These are phyloP conservation scores for Aphanomyces invadans DNA, from an alignment of 352 stramenopile genomes.

Conservation along the genomic window DNA sequence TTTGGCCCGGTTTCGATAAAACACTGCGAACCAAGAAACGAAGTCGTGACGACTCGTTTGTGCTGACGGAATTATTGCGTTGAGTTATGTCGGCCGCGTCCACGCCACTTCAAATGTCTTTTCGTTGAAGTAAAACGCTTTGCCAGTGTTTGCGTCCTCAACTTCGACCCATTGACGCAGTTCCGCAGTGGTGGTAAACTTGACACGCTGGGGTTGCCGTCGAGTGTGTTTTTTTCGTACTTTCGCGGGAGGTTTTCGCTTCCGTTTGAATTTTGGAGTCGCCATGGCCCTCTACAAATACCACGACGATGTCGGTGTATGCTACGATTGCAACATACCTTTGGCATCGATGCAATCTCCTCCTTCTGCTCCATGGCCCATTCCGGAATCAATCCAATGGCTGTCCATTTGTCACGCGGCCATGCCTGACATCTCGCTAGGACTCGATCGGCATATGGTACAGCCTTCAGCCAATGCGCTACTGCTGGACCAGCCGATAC, in stretches of 20 bases:
- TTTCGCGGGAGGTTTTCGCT: background rate
- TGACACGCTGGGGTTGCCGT: background rate
- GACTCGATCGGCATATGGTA: conserved; percentile 3
- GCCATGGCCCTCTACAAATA: background rate
- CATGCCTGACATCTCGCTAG: conserved; percentile 1
- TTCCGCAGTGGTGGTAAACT: conserved; percentile 6
- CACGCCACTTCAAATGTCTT: conserved; percentile 26
- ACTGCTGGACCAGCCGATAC: conserved; percentile 28
- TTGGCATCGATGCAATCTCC: background rate
- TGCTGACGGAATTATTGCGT: background rate
- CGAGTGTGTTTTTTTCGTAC: background rate
- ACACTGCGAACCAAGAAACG: background rate
- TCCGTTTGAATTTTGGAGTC: background rate
- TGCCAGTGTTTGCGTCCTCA: conserved; percentile 19
- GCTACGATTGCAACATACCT: background rate
- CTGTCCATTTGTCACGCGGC: background rate
- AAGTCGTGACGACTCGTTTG: background rate
- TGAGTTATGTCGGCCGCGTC: conserved; percentile 18
- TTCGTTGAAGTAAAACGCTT: conserved; percentile 31
- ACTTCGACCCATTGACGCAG: conserved; percentile 22
- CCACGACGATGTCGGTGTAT: background rate
- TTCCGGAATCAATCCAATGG: background rate
- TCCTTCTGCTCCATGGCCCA: background rate
- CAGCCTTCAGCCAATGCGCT: conserved; percentile 11
- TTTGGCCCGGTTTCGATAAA: background rate